Conservation (phyloP, 2,329 filamentous ascomycete genomes). For the Cordyceps cateniannulata region DNA sequence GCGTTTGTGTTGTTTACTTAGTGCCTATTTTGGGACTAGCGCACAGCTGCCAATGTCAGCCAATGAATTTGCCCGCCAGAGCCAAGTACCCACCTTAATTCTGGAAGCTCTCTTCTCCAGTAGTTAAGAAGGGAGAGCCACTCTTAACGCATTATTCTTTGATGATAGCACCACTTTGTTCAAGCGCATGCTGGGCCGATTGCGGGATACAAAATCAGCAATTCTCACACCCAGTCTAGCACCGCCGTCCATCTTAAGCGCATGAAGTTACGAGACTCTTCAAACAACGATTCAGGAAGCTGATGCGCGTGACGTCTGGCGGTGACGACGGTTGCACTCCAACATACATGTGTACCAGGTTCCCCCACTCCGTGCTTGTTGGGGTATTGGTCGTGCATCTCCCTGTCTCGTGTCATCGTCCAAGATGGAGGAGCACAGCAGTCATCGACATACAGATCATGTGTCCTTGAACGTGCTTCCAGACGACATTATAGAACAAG, state of each 20-base stretch:
- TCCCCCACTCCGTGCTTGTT: conserved; percentile 5
- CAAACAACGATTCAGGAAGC: neutral
- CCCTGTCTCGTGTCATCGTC: neutral
- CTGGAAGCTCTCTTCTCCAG: no score
- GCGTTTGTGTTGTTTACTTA: conserved; percentile 38
- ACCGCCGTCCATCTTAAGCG: neutral
- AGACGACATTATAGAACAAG: conserved; percentile 77
- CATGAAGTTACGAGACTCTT: neutral
- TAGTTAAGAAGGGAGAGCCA: no score
- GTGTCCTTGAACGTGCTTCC: conserved; percentile 49
- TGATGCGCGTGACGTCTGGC: neutral
- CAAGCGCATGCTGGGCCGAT: neutral
- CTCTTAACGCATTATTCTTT: no score
- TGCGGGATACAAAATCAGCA: neutral
- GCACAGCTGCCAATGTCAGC: neutral
- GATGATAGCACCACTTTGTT: neutral
- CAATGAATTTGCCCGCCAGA: neutral
- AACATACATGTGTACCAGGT: neutral
- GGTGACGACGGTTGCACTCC: neutral
- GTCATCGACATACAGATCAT: conserved; percentile 14
- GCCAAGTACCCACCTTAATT: neutral
- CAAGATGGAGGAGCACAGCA: neutral
- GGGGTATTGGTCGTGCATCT: neutral
- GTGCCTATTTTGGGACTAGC: conserved; percentile 29
- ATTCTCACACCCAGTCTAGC: neutral